These are phyloP conservation scores for Rhododendron ovatum DNA, from an alignment of 148 eudicot species.

Conservation along the genomic window DNA sequence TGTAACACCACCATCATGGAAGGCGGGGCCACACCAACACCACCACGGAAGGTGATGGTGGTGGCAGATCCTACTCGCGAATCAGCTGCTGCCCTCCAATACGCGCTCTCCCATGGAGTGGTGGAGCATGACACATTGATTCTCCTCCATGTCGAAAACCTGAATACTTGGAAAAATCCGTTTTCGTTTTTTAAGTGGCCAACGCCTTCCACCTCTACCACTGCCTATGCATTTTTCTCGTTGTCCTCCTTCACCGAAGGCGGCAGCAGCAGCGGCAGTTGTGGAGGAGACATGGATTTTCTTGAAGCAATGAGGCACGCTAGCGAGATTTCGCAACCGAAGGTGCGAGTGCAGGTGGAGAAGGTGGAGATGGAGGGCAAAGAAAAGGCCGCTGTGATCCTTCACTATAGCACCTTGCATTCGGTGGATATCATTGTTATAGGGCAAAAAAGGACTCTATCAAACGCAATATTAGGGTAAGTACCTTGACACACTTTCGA, in stretches of 20 bases:
- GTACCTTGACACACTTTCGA: neutral
- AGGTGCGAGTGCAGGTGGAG: slow-evolving; percentile 29
- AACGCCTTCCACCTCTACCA: neutral
- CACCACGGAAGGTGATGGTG: slow-evolving; percentile 50
- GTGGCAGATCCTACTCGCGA: slow-evolving; percentile 57
- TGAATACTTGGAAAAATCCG: slow-evolving; percentile 25
- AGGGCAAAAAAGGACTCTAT: slow-evolving; percentile 45
- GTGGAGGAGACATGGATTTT: slow-evolving; percentile 29
- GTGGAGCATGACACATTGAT: slow-evolving; percentile 39
- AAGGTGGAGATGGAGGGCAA: slow-evolving; percentile 42
- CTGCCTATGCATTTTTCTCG: neutral
- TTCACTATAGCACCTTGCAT: slow-evolving; percentile 24
- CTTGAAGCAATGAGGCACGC: slow-evolving; percentile 48
- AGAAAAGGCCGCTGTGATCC: slow-evolving; percentile 45
- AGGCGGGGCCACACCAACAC: slow-evolving; percentile 1
- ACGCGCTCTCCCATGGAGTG: slow-evolving; percentile 53
- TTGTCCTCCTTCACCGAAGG: neutral
- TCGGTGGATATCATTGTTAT: slow-evolving; percentile 44
- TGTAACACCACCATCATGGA: slow-evolving; percentile 17
- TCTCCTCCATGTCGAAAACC: slow-evolving; percentile 39
- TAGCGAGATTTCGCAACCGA: slow-evolving; percentile 35
- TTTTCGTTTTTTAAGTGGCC: slow-evolving; percentile 32
- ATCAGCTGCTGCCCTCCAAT: slow-evolving; percentile 55
- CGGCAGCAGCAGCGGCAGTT: neutral
- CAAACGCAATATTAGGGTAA: slow-evolving; percentile 47